These are phyloP conservation scores for Penicillium sclerotiorum DNA, from an alignment of 2,329 filamentous ascomycete genomes.

Conservation along the genomic window DNA sequence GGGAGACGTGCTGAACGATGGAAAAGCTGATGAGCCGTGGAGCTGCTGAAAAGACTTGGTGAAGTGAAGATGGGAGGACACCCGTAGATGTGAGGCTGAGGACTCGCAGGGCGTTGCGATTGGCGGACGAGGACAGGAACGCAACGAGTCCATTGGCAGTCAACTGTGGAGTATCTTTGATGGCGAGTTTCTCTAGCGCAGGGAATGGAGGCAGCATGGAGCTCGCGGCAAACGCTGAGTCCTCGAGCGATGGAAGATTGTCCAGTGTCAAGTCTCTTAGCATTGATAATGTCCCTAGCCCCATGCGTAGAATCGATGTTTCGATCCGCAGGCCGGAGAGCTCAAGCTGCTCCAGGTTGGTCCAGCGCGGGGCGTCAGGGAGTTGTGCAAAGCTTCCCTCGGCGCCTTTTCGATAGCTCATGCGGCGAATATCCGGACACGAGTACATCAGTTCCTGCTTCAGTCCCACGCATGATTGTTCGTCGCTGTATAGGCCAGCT, in stretches of 20 bases:
- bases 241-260: slow-evolving; percentile 69
- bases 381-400: slow-evolving; percentile 76
- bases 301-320: slow-evolving; percentile 61
- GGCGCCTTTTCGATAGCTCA: slow-evolving; percentile 78
- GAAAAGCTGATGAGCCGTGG: slow-evolving; percentile 52
- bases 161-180: slow-evolving; percentile 71
- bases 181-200: slow-evolving; percentile 69
- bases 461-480: slow-evolving; percentile 72
- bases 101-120: slow-evolving; percentile 63
- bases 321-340: slow-evolving; percentile 43
- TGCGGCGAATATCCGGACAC: slow-evolving; percentile 83
- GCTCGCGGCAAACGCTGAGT: slow-evolving; percentile 72
- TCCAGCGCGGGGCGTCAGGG: slow-evolving; percentile 55
- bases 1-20: slow-evolving; percentile 59
- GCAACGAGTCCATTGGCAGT: slow-evolving; percentile 70
- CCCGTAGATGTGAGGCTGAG: slow-evolving; percentile 74
- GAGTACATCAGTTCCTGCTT: slow-evolving; percentile 81
- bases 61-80: slow-evolving; percentile 51
- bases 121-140: slow-evolving; percentile 66
- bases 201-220: slow-evolving; percentile 73
- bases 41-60: slow-evolving; percentile 46
- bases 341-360: slow-evolving; percentile 46
- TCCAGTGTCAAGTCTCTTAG: slow-evolving; percentile 76
- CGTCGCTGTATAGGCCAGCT: slow-evolving; percentile 82
- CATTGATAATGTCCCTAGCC: slow-evolving; percentile 66